Evolutionary conservation across 345 rosid species (phyloP).

Genomic region (Streptanthus diversifolius): DNA sequence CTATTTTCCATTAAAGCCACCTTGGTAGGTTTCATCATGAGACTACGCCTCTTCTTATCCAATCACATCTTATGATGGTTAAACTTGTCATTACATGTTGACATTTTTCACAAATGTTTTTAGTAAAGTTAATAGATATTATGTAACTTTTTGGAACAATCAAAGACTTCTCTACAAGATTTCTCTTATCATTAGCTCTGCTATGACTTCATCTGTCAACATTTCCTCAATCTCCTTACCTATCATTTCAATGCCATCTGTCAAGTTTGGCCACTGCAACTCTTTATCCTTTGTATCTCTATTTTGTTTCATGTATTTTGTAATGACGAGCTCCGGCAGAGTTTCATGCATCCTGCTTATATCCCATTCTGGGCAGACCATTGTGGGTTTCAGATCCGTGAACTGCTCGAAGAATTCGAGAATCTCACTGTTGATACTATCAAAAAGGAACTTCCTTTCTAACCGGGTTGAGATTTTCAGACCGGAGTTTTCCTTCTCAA

Average conservation of each 20-base stretch:
- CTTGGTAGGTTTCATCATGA: too few relatives aligned
- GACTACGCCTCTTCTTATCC: too few relatives aligned
- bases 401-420: conserved; percentile 43
- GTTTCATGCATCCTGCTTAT: conserved; percentile 38
- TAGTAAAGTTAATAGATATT: not conserved
- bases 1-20: too few relatives aligned
- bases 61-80: not conserved
- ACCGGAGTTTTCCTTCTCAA: conserved; percentile 52
- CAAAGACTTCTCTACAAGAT: not conserved
- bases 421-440: conserved; percentile 50
- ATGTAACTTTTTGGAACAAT: conserved; percentile 15
- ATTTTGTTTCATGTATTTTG: conserved; percentile 34
- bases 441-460: conserved; percentile 61
- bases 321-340: conserved; percentile 33
- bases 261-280: conserved; percentile 44
- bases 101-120: not conserved
- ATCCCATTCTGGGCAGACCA: conserved; percentile 34
- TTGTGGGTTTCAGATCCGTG: conserved; percentile 27
- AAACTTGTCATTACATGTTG: not conserved
- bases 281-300: conserved; percentile 39
- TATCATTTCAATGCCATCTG: conserved; percentile 46
- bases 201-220: conserved; percentile 55
- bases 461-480: conserved; percentile 39
- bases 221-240: conserved; percentile 59
- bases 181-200: conserved; percentile 37